Base-by-base conservation (phyloP, 1,284 basidiomycete species). In the Melanopsichium pennsylvanicum region DNA sequence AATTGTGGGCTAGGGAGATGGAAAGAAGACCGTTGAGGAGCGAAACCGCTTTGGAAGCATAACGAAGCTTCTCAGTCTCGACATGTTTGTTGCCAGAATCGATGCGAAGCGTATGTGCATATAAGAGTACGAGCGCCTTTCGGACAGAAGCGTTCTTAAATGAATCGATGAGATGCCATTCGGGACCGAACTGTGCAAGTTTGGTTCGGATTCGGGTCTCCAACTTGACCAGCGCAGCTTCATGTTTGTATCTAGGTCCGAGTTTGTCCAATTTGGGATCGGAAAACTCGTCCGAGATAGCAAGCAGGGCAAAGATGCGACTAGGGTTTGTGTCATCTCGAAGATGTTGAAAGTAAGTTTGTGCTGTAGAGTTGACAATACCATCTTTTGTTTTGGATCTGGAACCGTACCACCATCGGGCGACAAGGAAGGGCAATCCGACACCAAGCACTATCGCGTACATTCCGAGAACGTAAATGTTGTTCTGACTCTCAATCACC, bases 351-450 rank as follows among this genome's bases (percentile, higher is more conserved):
- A 97, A 98, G 84, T 94, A 96, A 2, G 86, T 84, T 41, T 93
- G 89, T 1, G 95, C 95, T 0, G 93, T 92, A 37, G 84, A 85
- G 42, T 90, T 88, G 67, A 92, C 85, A 47, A 97, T 86, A 36
- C 93, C 92, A 74, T 98, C 96, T 81, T 97, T 96, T 25, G 96
- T 98, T 81, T 88, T 89, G 66, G 88, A 86, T 50, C 91, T 86
- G 72, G 89, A 92, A 15, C 93, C 92, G 80, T 97, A 98, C 96
- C 96, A 99, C 96, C 96, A 99, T 48, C 88, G 27, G 16, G 48
- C 57, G 59, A 93, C 93, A n/a, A 94, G 83, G 56, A 86, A 87
- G 26, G 96, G 96, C 18, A 98, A 86, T 3, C 88, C 86, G 41
- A 90, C 88, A 51, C 94, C 96, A 59, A 99, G 89, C 16, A 96